Base-by-base conservation (phyloP, 768 basidiomycete species). In the Arthromyces matolae region DNA sequence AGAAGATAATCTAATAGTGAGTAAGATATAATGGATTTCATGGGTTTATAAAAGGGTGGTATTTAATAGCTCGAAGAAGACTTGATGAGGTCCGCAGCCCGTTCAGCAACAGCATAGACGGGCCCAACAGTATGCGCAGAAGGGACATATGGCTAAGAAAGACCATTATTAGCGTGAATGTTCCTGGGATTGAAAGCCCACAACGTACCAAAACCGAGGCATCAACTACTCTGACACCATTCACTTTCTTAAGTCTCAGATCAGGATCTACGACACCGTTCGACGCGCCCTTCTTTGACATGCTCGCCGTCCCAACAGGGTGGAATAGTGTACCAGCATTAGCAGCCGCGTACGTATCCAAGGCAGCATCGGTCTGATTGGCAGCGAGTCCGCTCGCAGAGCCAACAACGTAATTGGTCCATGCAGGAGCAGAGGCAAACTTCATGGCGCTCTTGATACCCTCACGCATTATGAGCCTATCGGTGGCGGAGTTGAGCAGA, bases 211-310 rank as follows among this genome's bases (percentile, higher is more conserved):
- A 39, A 13, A 67, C 55, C 9, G 65, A 68, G 18, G 64, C 66
- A 62, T 70, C 68, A 10, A 70, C 62, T 5, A 70, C 55, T 6
- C 68, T 54, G 12, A 70, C 44, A 14, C 65, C 64, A 3, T 25
- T 41, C 0, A 64, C 54, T 5, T 57, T 58, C 49, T 66, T 68
- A 4, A 70, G 58, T 28, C 27, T 58, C 22, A 69, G 50, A 53
- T 65, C 58, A 1, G 66, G 63, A 52, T 68, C 62, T 1, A 65
- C 60, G 18, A 70, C 68, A 9, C 66, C 68, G 14, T 49, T 34
- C 1, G 45, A n/a, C 13, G 58, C 56, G 8, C 53, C 56, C 25
- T 52, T 55, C 12, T 53, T 31, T 6, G 62, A 60, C 64, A 68
- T 68, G 10, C 51, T 52, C 2, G 63, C 54, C 3, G 62, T 61